Conservation (phyloP, 495 filamentous ascomycete genomes). For the Cryomyces minteri region DNA sequence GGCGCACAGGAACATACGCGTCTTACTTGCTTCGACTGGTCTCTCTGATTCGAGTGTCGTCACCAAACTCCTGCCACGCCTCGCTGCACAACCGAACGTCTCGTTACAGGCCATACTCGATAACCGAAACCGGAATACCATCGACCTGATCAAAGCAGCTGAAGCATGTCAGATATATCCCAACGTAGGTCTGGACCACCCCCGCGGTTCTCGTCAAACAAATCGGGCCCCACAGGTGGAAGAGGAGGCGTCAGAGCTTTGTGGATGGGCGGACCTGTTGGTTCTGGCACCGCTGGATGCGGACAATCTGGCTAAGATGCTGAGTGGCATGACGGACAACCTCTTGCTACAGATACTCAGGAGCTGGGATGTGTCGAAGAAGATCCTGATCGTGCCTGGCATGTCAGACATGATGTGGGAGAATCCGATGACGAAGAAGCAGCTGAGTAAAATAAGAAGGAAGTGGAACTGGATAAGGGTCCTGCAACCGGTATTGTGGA, state of each 20-base stretch:
- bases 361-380: slow-evolving; percentile 69
- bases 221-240: not conserved
- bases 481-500: slow-evolving; percentile 53
- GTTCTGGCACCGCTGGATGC: slow-evolving; percentile 72
- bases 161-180: too few relatives aligned
- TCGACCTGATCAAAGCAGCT: too few relatives aligned
- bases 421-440: slow-evolving; percentile 65
- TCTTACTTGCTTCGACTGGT: too few relatives aligned
- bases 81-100: too few relatives aligned
- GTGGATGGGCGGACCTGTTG: slow-evolving; percentile 75
- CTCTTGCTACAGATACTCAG: slow-evolving; percentile 56
- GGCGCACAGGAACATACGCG: too few relatives aligned
- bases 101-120: too few relatives aligned
- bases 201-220: too few relatives aligned
- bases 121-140: too few relatives aligned
- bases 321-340: slow-evolving; percentile 57
- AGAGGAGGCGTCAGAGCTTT: slow-evolving; percentile 44
- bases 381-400: slow-evolving; percentile 61
- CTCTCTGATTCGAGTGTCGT: too few relatives aligned
- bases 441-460: slow-evolving; percentile 57
- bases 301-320: slow-evolving; percentile 64
- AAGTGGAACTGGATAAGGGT: slow-evolving; percentile 74
- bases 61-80: too few relatives aligned
- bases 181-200: too few relatives aligned
- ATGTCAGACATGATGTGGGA: slow-evolving; percentile 77